A percentile compares a stretch with the other conserved stretches of the same genome.
Conservation (phyloP, 306 rosid genomes). For the peach (Prunus persica) region Prunus_persica_NCBIv2 NC_034009.1:22274001-22274500, state of each 20-base stretch:
- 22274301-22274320: background rate
- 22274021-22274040: background rate
- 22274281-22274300: constrained; percentile 12
- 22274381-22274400: constrained; percentile 55
- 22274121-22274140: background rate
- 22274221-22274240: background rate
- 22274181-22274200: background rate
- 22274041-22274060: background rate
- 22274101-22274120: background rate
- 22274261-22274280: background rate
- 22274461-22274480: constrained; percentile 38
- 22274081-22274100: background rate
- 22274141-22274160: background rate
- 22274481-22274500: constrained; percentile 55
- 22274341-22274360: background rate
- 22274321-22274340: background rate
- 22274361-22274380: constrained; percentile 34
- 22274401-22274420: constrained; percentile 38
- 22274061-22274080: background rate
- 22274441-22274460: constrained; percentile 43
- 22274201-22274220: background rate
- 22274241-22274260: background rate
- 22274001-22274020: background rate
- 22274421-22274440: constrained; percentile 46
- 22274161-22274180: background rate